Conservation (phyloP, 2,329 filamentous ascomycete genomes). For the Cyphellophora europaea region DNA sequence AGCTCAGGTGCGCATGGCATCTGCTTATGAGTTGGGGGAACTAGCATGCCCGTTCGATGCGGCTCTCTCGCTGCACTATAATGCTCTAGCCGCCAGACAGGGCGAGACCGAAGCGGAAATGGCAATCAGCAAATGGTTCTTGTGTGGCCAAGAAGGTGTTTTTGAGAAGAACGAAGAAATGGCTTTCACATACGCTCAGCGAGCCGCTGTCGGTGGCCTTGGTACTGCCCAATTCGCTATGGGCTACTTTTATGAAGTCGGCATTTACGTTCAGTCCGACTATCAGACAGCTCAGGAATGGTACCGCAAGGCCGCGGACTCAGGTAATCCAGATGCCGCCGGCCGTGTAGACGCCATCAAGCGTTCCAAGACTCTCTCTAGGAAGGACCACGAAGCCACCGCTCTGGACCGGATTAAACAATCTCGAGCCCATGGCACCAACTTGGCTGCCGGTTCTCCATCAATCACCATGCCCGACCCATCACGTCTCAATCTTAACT, state of each 20-base stretch:
- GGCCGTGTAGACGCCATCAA: slow-evolving; percentile 75
- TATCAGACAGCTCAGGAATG: slow-evolving; percentile 73
- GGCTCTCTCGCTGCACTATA: slow-evolving; percentile 87
- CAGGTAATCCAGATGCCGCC: slow-evolving; percentile 83
- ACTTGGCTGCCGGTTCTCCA: slow-evolving; percentile 24
- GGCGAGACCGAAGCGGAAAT: slow-evolving; percentile 90
- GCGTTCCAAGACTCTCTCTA: slow-evolving; percentile 73
- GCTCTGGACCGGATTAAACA: slow-evolving; percentile 83
- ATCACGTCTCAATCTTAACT: slow-evolving; percentile 23
- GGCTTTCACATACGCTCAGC: slow-evolving; percentile 81
- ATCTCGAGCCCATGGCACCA: slow-evolving; percentile 55
- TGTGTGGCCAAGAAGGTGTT: slow-evolving; percentile 85
- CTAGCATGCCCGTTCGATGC: slow-evolving; percentile 93
- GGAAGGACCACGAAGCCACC: slow-evolving; percentile 85
- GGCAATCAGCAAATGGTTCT: slow-evolving; percentile 96
- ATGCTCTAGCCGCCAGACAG: slow-evolving; percentile 82
- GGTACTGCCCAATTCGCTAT: slow-evolving; percentile 91
- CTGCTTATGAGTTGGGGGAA: slow-evolving; percentile 88
- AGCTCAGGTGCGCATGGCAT: slow-evolving; percentile 93
- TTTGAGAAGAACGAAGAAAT: slow-evolving; percentile 95
- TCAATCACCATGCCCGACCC: slow-evolving; percentile 38
- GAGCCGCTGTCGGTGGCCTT: slow-evolving; percentile 72
- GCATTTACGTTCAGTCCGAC: slow-evolving; percentile 80
- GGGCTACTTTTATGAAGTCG: slow-evolving; percentile 96
- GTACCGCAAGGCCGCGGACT: slow-evolving; percentile 82